phyloP scores from a whole-genome alignment of 345 rosid genomes.

The Euphorbia pulcherrima region DNA sequence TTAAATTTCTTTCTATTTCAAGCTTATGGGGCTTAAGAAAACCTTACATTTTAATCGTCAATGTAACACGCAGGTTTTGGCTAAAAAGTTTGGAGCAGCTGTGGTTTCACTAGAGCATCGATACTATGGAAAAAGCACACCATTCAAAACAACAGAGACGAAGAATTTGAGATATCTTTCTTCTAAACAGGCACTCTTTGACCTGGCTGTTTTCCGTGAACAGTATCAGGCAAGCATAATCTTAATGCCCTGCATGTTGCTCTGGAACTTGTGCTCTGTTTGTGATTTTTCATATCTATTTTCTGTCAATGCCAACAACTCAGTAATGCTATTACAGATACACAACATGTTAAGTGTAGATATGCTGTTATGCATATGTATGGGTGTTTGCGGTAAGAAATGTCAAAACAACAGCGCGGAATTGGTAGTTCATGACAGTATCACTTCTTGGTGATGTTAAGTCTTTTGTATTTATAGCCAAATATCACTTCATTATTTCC shows the following conservation, averaged over 20 bases:
- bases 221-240: slow-evolving; percentile 57
- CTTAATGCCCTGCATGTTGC: neutral
- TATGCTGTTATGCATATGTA: neutral
- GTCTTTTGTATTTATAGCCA: neutral
- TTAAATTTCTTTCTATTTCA: neutral
- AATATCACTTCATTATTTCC: neutral
- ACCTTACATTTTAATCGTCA: neutral
- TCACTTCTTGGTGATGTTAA: neutral
- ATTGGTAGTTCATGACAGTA: neutral
- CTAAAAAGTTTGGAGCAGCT: slow-evolving; percentile 96
- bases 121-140: slow-evolving; percentile 86
- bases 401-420: neutral
- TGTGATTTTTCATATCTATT: neutral
- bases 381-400: neutral
- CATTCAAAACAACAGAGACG: slow-evolving; percentile 59
- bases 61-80: slow-evolving; percentile 52
- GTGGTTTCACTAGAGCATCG: slow-evolving; percentile 94
- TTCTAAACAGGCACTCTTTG: slow-evolving; percentile 80
- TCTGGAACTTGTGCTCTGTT: neutral
- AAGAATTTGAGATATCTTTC: slow-evolving; percentile 83
- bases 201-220: slow-evolving; percentile 82
- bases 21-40: neutral
- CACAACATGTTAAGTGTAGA: neutral
- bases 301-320: neutral
- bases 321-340: neutral